Evolutionary conservation across 192 early-diverging fungal species (phyloP), one percentile per base, ranked within the genome.

Genomic region (Cetraspora pellucida): DNA sequence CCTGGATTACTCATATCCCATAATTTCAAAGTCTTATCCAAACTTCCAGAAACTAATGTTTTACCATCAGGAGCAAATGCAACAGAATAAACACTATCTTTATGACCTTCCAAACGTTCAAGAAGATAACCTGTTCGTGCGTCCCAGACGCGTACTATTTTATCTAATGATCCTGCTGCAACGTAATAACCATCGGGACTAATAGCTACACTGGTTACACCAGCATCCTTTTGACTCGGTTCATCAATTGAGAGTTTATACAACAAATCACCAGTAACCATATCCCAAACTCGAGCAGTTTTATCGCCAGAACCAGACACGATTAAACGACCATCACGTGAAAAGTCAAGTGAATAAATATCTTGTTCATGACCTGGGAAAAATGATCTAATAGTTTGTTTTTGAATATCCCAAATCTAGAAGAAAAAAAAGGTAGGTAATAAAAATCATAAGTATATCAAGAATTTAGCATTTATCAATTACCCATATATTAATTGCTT

Each of bases 311-410:
- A 93, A 27, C 96, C 97, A 21, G 93, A 94, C 43, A 96, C 94
- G 75, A 99, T 91, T 28, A 89, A 90, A 67, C 88, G 82, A n/a
- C 96, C 96, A 80, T 97, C 96, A 17, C 90, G 84, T 74, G 91
- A 91, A 86, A 96, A 99, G 76, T 98, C 97, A 77, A 99, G 86
- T 30, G 91, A 93, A 82, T 99, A 99, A 73, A 99, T 98, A 79
- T 99, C 97, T 84, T 95, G 94, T 64, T 95, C 93, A 78, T 99
- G 97, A 21, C 97, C 97, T 19, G 83, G 79, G 54, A 97, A 87
- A 10, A 87, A 86, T 79, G 89, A 88, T 57, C 85, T 85, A 61
- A 94, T 91, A 17, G 84, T 80, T 77, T 85, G 85, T 64, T 82
- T 87, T 57, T 77, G 74, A 45, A 93, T 89, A 67, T 92, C 91